Percentiles rank a stretch among this genome's conserved stretches.
Evolutionary conservation across 306 rosid genomes (phyloP).

Genomic region (Leucaena leucocephala): DNA sequence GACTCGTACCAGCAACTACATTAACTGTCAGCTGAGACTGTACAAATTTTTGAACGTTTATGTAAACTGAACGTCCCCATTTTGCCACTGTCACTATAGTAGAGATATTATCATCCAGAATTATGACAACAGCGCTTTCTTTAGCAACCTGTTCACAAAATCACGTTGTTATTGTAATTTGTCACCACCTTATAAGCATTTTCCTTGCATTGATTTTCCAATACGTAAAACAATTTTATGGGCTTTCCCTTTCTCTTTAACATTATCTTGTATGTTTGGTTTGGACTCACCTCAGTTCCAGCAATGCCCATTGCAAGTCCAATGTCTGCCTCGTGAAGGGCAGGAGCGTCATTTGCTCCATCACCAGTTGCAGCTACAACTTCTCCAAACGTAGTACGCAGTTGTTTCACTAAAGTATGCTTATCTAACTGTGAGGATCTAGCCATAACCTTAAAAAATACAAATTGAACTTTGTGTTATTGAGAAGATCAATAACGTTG

Average conservation of each 20-base stretch:
- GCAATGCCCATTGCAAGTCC: conserved; percentile 99
- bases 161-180: background rate
- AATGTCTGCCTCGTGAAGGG: conserved; percentile 99
- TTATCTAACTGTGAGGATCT: conserved; percentile 95
- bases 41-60: conserved; percentile 92
- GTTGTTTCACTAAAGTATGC: conserved; percentile 81
- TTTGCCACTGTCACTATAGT: conserved; percentile 92
- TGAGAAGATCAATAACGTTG: conserved; percentile 20
- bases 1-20: no score
- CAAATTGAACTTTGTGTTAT: conserved; percentile 32
- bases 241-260: background rate
- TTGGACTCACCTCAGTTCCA: conserved; percentile 75
- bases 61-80: conserved; percentile 98
- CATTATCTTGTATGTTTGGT: background rate
- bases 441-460: conserved; percentile 76
- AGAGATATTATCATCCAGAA: conserved; percentile 93
- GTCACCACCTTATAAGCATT: conserved; percentile 4
- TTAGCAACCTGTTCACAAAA: conserved; percentile 76
- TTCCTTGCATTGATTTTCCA: background rate
- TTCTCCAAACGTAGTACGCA: conserved; percentile 84
- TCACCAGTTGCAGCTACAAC: conserved; percentile 99
- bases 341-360: conserved; percentile 98
- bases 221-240: background rate
- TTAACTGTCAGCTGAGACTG: conserved; percentile 95
- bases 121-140: conserved; percentile 96